phyloP scores from a whole-genome alignment of 2,329 filamentous ascomycete genomes.

The Botrytis galanthina region DNA sequence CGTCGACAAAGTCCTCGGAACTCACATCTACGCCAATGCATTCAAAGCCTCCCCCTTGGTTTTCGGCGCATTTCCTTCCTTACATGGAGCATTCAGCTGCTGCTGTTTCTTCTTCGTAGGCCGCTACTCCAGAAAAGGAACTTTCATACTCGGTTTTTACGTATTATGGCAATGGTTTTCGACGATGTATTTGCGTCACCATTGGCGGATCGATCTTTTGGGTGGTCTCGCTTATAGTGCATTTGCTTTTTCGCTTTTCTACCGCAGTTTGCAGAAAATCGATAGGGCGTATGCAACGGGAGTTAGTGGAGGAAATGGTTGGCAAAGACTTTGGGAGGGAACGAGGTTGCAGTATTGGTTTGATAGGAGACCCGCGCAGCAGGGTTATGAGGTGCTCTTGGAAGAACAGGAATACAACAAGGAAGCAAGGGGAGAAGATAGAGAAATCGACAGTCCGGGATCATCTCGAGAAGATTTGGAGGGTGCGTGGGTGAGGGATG shows the following conservation, averaged over 20 bases:
- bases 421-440: not conserved
- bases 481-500: constrained; percentile 27
- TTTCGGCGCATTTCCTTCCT: constrained; percentile 88
- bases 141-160: constrained; percentile 69
- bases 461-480: constrained; percentile 26
- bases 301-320: constrained; percentile 33
- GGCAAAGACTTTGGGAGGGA: constrained; percentile 34
- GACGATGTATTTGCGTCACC: constrained; percentile 94
- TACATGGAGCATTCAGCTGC: constrained; percentile 92
- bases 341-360: constrained; percentile 32
- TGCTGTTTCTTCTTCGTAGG: constrained; percentile 78
- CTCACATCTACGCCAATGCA: constrained; percentile 86
- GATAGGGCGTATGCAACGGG: constrained; percentile 34
- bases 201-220: constrained; percentile 89
- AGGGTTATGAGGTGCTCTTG: constrained; percentile 24
- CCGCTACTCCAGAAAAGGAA: constrained; percentile 48
- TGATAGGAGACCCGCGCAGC: constrained; percentile 26
- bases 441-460: not conserved
- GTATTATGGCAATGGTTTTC: constrained; percentile 94
- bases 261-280: constrained; percentile 31
- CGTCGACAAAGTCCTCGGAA: constrained; percentile 80
- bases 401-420: not conserved
- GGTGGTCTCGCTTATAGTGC: constrained; percentile 76
- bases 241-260: constrained; percentile 62
- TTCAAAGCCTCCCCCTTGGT: constrained; percentile 88